These are phyloP conservation scores for Penicillium argentinense DNA, from an alignment of 495 filamentous ascomycete genomes.

Conservation along the genomic window DNA sequence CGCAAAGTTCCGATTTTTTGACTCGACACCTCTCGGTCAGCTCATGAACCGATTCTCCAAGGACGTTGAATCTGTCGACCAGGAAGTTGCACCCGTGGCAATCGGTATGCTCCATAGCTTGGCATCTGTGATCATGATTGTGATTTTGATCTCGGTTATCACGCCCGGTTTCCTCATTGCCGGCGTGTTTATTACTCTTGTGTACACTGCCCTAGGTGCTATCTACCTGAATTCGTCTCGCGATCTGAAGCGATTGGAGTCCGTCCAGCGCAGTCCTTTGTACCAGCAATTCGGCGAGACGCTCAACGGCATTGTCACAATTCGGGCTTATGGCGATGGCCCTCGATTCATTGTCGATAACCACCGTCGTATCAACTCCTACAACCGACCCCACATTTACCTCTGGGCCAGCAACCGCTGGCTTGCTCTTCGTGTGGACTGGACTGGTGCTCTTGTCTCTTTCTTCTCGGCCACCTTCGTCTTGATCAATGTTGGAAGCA, in stretches of 20 bases:
- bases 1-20: slow-evolving; percentile 96
- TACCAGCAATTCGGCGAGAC: slow-evolving; percentile 99
- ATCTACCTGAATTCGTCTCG: slow-evolving; percentile 91
- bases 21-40: slow-evolving; percentile 93
- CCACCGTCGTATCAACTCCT: slow-evolving; percentile 80
- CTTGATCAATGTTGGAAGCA: slow-evolving; percentile 74
- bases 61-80: slow-evolving; percentile 91
- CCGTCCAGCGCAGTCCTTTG: slow-evolving; percentile 88
- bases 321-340: slow-evolving; percentile 94
- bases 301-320: slow-evolving; percentile 92
- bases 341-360: slow-evolving; percentile 93
- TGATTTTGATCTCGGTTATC: slow-evolving; percentile 86
- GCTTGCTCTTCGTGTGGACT: slow-evolving; percentile 90
- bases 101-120: slow-evolving; percentile 69
- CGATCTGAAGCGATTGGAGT: slow-evolving; percentile 93
- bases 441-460: slow-evolving; percentile 85
- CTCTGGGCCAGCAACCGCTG: slow-evolving; percentile 97
- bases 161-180: slow-evolving; percentile 91
- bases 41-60: slow-evolving; percentile 99
- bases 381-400: slow-evolving; percentile 92
- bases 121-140: slow-evolving; percentile 80
- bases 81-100: slow-evolving; percentile 91
- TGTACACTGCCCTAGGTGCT: slow-evolving; percentile 79
- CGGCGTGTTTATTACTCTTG: slow-evolving; percentile 75
- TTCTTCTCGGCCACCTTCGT: slow-evolving; percentile 96